phyloP scores from a whole-genome alignment of 1,284 basidiomycete species.

The Apiotrichum sp. region DNA sequence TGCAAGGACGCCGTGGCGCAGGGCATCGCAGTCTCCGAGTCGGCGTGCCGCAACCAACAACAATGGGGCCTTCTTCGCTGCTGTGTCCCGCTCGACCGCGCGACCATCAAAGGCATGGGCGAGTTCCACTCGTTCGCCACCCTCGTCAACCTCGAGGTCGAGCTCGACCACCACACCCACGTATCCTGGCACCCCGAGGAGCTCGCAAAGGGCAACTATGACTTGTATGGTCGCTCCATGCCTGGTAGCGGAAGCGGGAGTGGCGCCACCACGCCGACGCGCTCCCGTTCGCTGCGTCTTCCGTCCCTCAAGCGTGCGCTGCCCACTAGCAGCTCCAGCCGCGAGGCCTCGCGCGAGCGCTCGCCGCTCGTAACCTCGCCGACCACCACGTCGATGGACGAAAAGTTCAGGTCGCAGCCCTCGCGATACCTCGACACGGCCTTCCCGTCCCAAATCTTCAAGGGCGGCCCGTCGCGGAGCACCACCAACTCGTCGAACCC shows the following conservation, averaged over 20 bases:
- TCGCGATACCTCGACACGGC: slow-evolving; percentile 7
- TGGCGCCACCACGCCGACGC: background rate
- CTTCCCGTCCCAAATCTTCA: slow-evolving; percentile 1
- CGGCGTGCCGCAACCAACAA: slow-evolving; percentile 24
- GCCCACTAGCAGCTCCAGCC: background rate
- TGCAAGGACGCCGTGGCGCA: background rate
- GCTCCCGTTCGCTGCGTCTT: slow-evolving; percentile 3
- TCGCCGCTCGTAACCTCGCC: slow-evolving; percentile 1
- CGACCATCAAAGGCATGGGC: slow-evolving; percentile 39
- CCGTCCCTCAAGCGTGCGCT: background rate
- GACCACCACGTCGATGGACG: background rate
- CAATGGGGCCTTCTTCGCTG: slow-evolving; percentile 53
- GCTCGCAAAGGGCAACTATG: slow-evolving; percentile 15
- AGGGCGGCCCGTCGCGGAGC: background rate
- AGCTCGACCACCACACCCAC: slow-evolving; percentile 11
- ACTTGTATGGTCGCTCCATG: background rate
- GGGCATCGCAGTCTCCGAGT: background rate
- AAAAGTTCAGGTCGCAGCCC: background rate
- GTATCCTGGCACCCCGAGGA: slow-evolving; percentile 16
- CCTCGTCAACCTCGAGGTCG: slow-evolving; percentile 34
- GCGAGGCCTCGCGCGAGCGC: background rate
- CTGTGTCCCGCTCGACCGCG: slow-evolving; percentile 55
- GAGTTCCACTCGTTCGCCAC: slow-evolving; percentile 46
- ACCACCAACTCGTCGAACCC: background rate
- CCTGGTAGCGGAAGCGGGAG: background rate